Conservation (phyloP, 108 stramenopile species). For the Conticribra guillardii region DNA sequence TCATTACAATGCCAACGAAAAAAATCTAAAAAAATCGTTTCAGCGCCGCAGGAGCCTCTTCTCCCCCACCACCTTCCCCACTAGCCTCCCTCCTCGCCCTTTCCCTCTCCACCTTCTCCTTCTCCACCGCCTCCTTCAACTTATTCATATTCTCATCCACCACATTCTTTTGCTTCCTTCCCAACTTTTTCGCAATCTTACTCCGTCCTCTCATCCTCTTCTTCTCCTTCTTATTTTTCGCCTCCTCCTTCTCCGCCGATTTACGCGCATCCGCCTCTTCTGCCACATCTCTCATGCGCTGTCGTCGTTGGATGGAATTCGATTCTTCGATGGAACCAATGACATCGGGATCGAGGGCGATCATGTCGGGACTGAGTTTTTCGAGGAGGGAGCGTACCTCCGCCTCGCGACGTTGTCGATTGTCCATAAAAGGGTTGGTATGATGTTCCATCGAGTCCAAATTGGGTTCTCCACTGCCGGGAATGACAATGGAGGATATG, state of each 20-base stretch:
- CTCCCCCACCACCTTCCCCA: slow-evolving; percentile 25
- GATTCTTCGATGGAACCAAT: slow-evolving; percentile 89
- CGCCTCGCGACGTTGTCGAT: slow-evolving; percentile 92
- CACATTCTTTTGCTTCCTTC: slow-evolving; percentile 92
- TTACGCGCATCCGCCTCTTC: slow-evolving; percentile 71
- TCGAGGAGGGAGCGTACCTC: slow-evolving; percentile 95
- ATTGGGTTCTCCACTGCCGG: slow-evolving; percentile 96
- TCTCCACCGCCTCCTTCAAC: slow-evolving; percentile 70
- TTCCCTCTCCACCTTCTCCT: slow-evolving; percentile 61
- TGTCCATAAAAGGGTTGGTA: slow-evolving; percentile 91
- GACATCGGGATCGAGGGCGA: slow-evolving; percentile 89
- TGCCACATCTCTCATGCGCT: slow-evolving; percentile 64
- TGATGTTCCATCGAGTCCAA: slow-evolving; percentile 91
- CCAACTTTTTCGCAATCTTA: slow-evolving; percentile 95
- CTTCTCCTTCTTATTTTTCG: slow-evolving; percentile 78
- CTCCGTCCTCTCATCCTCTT: slow-evolving; percentile 94
- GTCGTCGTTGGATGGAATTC: slow-evolving; percentile 57
- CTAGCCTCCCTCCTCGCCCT: slow-evolving; percentile 19
- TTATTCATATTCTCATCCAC: slow-evolving; percentile 85
- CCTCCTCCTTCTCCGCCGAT: slow-evolving; percentile 36
- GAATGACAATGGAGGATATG: slow-evolving; percentile 91
- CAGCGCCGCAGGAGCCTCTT: slow-evolving; percentile 51
- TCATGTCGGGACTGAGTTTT: slow-evolving; percentile 96
- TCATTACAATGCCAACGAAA: too few species aligned
- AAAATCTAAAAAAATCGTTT: slow-evolving; percentile 52